These are phyloP conservation scores for Mimosa bimucronata DNA, from an alignment of 306 rosid species.

Conservation along the genomic window DNA sequence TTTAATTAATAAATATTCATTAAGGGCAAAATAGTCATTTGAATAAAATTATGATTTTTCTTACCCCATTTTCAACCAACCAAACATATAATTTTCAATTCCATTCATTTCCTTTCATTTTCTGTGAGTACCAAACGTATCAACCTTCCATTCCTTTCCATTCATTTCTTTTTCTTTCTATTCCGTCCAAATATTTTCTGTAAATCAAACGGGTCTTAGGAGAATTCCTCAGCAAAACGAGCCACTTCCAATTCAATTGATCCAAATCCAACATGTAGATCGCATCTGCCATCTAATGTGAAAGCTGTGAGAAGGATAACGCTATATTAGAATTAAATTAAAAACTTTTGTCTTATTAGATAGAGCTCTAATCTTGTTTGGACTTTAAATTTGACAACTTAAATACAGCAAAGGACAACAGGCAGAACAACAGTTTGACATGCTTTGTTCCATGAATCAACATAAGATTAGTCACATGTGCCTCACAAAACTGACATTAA, in stretches of 20 bases:
- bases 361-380: constrained; percentile 37
- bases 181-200: no score
- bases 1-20: no score
- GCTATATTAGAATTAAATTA: constrained; percentile 1
- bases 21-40: no score
- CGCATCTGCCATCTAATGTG: not conserved
- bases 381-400: constrained; percentile 8
- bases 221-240: not conserved
- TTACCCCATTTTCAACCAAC: no score
- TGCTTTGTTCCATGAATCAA: constrained; percentile 50
- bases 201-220: no score
- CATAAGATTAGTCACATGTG: not conserved
- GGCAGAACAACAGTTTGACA: constrained; percentile 31
- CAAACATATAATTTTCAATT: no score
- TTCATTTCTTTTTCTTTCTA: no score
- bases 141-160: no score
- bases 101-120: no score
- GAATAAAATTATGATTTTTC: no score
- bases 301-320: not conserved
- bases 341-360: constrained; percentile 21
- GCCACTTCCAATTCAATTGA: not conserved
- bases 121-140: no score
- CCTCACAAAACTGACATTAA: constrained; percentile 23
- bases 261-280: not conserved
- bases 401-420: constrained; percentile 18